Conservation (phyloP, 2,329 filamentous ascomycete genomes). For the Lecanicillium sp. region DNA sequence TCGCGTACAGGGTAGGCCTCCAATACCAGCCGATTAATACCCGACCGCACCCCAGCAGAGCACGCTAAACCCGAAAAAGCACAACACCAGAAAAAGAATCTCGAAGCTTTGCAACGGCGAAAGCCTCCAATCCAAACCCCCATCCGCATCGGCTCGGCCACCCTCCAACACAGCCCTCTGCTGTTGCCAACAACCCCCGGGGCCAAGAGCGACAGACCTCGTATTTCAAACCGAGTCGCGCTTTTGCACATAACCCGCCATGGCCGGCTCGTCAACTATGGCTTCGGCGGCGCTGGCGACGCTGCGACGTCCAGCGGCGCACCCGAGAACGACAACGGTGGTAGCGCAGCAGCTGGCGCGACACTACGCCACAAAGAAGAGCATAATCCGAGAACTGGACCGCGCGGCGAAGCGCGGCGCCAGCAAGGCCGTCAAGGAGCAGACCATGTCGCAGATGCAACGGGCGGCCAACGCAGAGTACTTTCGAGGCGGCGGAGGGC, state of each 20-base stretch:
- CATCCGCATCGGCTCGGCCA: neutral
- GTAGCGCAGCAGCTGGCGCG: conserved; percentile 10
- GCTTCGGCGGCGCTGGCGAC: conserved; percentile 3
- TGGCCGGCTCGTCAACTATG: neutral
- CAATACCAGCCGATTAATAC: neutral
- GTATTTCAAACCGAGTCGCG: too few relatives aligned
- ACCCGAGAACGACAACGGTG: neutral
- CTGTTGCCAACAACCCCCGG: too few relatives aligned
- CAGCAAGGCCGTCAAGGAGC: conserved; percentile 16
- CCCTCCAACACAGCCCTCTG: neutral
- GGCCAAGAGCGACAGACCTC: too few relatives aligned
- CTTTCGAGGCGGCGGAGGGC: conserved; percentile 23
- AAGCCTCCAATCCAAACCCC: too few relatives aligned
- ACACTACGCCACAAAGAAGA: conserved; percentile 13
- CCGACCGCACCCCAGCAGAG: neutral
- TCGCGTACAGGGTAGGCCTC: neutral
- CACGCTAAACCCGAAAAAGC: neutral
- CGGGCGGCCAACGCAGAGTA: conserved; percentile 23
- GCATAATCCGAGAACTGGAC: conserved; percentile 21
- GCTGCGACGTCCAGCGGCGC: conserved; percentile 1
- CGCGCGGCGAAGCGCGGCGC: conserved; percentile 15
- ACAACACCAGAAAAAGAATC: neutral
- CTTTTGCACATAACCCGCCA: too few relatives aligned
- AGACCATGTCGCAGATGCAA: conserved; percentile 23
- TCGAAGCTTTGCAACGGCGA: too few relatives aligned